phyloP scores from a whole-genome alignment of 257 asterid species.

The Solanum ossicruentum region DNA sequence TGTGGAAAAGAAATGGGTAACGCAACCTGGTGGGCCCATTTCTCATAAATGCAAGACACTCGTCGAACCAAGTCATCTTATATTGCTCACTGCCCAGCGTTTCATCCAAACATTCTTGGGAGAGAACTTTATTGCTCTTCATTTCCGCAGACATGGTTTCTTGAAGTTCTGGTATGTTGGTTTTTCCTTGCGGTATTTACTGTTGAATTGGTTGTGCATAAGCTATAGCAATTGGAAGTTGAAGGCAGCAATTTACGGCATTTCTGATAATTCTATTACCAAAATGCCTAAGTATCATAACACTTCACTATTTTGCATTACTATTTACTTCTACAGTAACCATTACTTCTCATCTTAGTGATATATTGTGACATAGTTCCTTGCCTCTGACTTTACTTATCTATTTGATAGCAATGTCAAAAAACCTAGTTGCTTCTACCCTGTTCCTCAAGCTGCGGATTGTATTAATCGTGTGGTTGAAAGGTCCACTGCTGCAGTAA shows the following conservation, averaged over 20 bases:
- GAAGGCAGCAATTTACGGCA: not conserved
- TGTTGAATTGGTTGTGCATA: not conserved
- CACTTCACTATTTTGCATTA: not conserved
- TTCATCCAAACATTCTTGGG: constrained; percentile 93
- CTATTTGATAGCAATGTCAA: constrained; percentile 64
- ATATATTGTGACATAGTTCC: not conserved
- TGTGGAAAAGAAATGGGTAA: constrained; percentile 78
- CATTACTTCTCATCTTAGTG: not conserved
- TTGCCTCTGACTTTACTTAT: constrained; percentile 1
- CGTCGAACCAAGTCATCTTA: constrained; percentile 83
- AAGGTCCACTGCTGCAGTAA: constrained; percentile 60
- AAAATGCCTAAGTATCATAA: not conserved
- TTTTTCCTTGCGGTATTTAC: not conserved
- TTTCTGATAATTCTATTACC: not conserved
- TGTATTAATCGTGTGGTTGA: constrained; percentile 78
- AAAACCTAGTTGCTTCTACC: constrained; percentile 80
- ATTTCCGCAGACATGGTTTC: constrained; percentile 94
- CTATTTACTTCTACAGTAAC: not conserved
- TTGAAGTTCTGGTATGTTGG: constrained; percentile 80
- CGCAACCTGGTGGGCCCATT: constrained; percentile 96
- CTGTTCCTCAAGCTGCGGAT: constrained; percentile 93
- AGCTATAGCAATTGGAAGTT: not conserved
- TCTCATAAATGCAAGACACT: constrained; percentile 71
- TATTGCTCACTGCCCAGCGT: constrained; percentile 88
- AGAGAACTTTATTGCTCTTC: constrained; percentile 76